A percentile compares a stretch with the other conserved stretches of the same genome.
phyloP scores from a whole-genome alignment of 305 asterid genomes.

The Solanum hybrid region DNA sequence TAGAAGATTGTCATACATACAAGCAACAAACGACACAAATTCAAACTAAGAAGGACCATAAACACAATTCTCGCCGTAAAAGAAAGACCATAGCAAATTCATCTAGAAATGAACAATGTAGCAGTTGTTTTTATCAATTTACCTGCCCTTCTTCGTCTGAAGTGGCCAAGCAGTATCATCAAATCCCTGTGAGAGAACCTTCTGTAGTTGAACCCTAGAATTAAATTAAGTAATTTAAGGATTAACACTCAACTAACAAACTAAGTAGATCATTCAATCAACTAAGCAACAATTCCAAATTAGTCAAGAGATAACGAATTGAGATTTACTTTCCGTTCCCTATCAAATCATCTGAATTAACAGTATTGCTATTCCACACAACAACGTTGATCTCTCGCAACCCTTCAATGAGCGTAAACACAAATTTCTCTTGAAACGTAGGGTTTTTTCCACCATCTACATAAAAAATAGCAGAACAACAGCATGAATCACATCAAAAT shows the following conservation, averaged over 20 bases:
- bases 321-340: conserved; percentile 77
- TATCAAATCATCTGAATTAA: conserved; percentile 68
- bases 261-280: not conserved
- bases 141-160: conserved; percentile 86
- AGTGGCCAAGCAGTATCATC: conserved; percentile 84
- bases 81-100: not conserved
- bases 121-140: not conserved
- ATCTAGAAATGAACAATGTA: not conserved
- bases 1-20: not conserved
- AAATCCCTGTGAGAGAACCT: conserved; percentile 69
- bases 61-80: not conserved
- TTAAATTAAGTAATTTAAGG: not conserved
- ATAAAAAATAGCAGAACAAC: not conserved
- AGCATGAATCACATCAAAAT: not conserved
- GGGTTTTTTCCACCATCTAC: conserved; percentile 96
- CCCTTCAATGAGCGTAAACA: conserved; percentile 75
- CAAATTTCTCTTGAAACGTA: conserved; percentile 84
- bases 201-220: conserved; percentile 70
- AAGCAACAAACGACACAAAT: not conserved
- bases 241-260: not conserved
- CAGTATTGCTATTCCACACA: conserved; percentile 92
- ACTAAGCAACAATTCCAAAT: not conserved
- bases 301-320: not conserved
- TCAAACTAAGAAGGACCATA: not conserved
- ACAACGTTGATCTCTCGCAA: conserved; percentile 51